Percentiles rank a stretch among this genome's conserved stretches.
phyloP scores from a whole-genome alignment of 139 green algal species.

The Chlorella sp. region DNA sequence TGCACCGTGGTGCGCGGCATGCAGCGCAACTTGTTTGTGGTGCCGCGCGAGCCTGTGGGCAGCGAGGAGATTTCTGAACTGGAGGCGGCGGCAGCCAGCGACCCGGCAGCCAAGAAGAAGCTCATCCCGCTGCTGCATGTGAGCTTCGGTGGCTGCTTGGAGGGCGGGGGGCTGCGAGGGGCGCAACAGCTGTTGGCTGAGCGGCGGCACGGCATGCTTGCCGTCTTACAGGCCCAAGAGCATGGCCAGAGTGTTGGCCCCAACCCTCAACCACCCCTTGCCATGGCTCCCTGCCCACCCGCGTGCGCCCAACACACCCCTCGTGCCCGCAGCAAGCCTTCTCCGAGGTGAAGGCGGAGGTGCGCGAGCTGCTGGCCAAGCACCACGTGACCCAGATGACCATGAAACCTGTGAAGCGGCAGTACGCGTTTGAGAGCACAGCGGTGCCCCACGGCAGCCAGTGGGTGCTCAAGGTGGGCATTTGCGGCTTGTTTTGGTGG shows the following conservation, averaged over 20 bases:
- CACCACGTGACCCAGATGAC: constrained; percentile 73
- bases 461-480: constrained; percentile 94
- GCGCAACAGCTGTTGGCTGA: no score
- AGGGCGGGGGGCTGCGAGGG: neutral
- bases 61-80: constrained; percentile 56
- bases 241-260: neutral
- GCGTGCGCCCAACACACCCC: neutral
- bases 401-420: constrained; percentile 88
- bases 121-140: constrained; percentile 57
- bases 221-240: neutral
- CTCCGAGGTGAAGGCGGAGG: constrained; percentile 78
- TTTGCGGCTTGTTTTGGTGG: no score
- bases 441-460: constrained; percentile 80
- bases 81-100: constrained; percentile 52
- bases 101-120: constrained; percentile 48
- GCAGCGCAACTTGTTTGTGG: constrained; percentile 80
- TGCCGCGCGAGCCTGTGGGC: constrained; percentile 70
- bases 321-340: constrained; percentile 48
- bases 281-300: neutral
- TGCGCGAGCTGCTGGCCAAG: constrained; percentile 68
- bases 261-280: neutral
- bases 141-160: neutral
- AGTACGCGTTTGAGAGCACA: constrained; percentile 93
- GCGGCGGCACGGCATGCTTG: neutral
- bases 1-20: constrained; percentile 70